Conservation (phyloP, 768 basidiomycete species). For the Lentinula raphanica region DNA sequence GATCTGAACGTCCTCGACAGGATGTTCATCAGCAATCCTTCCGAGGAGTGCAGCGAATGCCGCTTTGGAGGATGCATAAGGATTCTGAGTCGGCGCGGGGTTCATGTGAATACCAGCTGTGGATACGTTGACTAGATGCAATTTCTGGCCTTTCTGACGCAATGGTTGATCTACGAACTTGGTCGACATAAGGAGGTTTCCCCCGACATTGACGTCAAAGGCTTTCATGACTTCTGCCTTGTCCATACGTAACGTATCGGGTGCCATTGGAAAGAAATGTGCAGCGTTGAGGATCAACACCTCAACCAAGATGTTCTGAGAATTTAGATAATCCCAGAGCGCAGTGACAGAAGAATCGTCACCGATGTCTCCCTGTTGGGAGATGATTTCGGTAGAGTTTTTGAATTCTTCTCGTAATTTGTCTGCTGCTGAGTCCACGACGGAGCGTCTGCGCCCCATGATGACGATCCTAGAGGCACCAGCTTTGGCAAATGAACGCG, state of each 20-base stretch:
- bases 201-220: background rate
- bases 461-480: background rate
- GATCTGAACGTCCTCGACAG: background rate
- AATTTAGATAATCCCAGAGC: background rate
- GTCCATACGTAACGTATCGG: background rate
- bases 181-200: background rate
- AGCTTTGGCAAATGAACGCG: background rate
- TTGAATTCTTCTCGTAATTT: background rate
- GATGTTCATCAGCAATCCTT: background rate
- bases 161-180: background rate
- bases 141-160: background rate
- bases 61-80: background rate
- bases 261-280: background rate
- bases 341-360: background rate
- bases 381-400: background rate
- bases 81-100: background rate
- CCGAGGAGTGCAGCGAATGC: background rate
- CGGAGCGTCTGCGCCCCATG: background rate
- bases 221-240: background rate
- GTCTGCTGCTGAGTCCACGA: background rate
- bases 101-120: background rate
- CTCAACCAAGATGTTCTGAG: background rate
- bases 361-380: background rate
- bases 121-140: background rate
- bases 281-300: conserved; percentile 1